A percentile compares a stretch with the other conserved stretches of the same genome.
These are phyloP conservation scores for Alloascoidea africana DNA, from an alignment of 805 yeast genomes.

Conservation along the genomic window DNA sequence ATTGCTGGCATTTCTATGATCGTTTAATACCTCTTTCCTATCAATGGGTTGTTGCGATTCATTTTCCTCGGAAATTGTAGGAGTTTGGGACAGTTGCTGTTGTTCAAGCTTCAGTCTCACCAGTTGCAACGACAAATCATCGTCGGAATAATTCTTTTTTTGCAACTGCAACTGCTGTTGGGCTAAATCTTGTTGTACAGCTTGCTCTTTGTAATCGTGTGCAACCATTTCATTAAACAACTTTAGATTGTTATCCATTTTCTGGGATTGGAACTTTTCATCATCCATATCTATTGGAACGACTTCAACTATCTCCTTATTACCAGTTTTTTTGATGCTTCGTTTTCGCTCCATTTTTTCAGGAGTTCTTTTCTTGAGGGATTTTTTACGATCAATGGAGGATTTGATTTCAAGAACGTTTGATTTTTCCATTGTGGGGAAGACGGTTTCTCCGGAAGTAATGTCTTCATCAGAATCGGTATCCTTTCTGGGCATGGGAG, in stretches of 20 bases:
- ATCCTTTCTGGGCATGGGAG: slow-evolving; percentile 3
- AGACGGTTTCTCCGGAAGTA: slow-evolving; percentile 17
- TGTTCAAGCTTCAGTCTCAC: too few species aligned
- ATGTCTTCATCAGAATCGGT: slow-evolving; percentile 8
- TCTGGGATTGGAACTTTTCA: neutral
- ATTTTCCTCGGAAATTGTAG: neutral
- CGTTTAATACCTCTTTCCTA: neutral
- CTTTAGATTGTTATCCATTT: neutral
- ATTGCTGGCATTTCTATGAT: neutral
- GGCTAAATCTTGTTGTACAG: neutral
- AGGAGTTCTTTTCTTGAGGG: slow-evolving; percentile 18
- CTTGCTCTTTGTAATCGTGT: neutral
- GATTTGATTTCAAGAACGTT: slow-evolving; percentile 18
- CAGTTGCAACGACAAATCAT: neutral
- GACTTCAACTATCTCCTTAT: neutral
- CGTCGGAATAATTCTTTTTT: neutral
- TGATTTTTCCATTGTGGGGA: slow-evolving; percentile 16
- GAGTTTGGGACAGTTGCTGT: too few species aligned
- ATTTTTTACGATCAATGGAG: slow-evolving; percentile 18
- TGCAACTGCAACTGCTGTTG: neutral
- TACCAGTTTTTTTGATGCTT: slow-evolving; percentile 3
- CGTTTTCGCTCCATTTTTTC: slow-evolving; percentile 5
- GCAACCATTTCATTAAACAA: too few species aligned
- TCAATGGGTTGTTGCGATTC: neutral
- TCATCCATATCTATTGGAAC: neutral